phyloP scores from a whole-genome alignment of 2,329 filamentous ascomycete species.

The Aspergillus udagawae region DNA sequence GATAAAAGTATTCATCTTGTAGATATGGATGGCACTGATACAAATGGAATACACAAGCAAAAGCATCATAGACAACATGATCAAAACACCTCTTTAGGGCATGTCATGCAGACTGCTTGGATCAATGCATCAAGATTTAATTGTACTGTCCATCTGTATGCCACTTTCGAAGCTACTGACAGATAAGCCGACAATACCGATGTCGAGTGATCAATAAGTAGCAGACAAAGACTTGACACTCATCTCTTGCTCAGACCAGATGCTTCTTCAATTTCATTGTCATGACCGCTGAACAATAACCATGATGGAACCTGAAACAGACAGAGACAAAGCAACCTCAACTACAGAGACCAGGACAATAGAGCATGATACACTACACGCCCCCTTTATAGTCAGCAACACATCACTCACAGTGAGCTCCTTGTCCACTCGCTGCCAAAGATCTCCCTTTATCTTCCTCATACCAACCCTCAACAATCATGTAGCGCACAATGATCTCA shows the following conservation, averaged over 20 bases:
- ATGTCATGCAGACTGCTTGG: too few species aligned
- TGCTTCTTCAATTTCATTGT: not conserved
- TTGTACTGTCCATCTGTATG: not conserved
- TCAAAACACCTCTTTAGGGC: not conserved
- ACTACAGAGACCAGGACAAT: not conserved
- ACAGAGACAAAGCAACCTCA: not conserved
- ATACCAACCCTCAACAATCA: not conserved
- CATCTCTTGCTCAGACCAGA: not conserved
- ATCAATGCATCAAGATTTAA: too few species aligned
- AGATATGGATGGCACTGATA: not conserved
- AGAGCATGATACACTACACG: not conserved
- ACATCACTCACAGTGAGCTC: not conserved
- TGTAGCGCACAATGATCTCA: not conserved
- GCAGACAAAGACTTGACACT: not conserved
- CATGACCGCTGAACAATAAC: not conserved
- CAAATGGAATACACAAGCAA: too few species aligned
- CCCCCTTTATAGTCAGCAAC: not conserved
- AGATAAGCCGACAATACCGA: not conserved
- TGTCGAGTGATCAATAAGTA: not conserved
- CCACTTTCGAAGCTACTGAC: not conserved
- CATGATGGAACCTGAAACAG: not conserved
- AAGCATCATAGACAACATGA: not conserved
- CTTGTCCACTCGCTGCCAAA: not conserved
- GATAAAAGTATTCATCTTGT: too few species aligned
- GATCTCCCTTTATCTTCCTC: not conserved